Conservation (phyloP, 805 yeast genomes). For the Jamesozyma lodderae region DNA sequence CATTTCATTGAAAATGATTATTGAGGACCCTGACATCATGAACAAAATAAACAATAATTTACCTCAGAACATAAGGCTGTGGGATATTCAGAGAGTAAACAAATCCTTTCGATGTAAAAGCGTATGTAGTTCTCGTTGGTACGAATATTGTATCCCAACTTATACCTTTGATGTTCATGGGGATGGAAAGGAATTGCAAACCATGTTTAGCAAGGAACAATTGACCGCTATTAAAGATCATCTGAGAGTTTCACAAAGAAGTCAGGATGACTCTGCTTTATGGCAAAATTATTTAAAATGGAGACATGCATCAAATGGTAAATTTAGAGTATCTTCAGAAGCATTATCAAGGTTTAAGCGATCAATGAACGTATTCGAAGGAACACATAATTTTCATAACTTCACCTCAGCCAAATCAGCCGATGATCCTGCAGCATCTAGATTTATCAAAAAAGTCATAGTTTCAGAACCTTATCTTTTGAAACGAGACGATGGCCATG, state of each 20-base stretch:
- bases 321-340: not conserved
- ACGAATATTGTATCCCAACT: conserved; percentile 82
- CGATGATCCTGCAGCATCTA: conserved; percentile 64
- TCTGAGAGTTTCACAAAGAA: conserved; percentile 34
- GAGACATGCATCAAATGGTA: not conserved
- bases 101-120: conserved; percentile 81
- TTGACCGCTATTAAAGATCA: too few relatives aligned
- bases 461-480: conserved; percentile 77
- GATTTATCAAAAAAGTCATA: conserved; percentile 64
- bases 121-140: conserved; percentile 78
- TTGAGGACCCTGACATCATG: conserved; percentile 57
- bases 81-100: conserved; percentile 81
- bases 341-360: conserved; percentile 45
- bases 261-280: conserved; percentile 91
- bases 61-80: conserved; percentile 73
- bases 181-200: not conserved
- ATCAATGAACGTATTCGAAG: conserved; percentile 38
- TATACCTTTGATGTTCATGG: conserved; percentile 45
- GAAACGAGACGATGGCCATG: too few relatives aligned
- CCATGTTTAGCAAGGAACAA: not conserved
- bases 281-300: conserved; percentile 35
- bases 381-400: conserved; percentile 82
- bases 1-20: conserved; percentile 70
- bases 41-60: conserved; percentile 55
- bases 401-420: conserved; percentile 57